Conservation (phyloP, 306 rosid species). For the Styphnolobium japonicum region DNA sequence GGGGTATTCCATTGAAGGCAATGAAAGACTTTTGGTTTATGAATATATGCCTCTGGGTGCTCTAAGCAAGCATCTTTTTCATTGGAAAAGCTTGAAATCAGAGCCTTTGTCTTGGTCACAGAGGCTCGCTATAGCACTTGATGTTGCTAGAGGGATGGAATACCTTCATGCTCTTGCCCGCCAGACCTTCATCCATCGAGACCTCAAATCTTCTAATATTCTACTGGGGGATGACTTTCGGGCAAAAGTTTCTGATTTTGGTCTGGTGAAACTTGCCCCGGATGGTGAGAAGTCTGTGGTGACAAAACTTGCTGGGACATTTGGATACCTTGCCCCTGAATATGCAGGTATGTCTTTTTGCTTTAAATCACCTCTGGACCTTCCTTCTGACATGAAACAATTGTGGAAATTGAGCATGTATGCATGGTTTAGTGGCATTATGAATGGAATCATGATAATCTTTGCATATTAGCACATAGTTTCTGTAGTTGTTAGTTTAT, state of each 20-base stretch:
- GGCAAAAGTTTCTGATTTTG: slow-evolving; percentile 80
- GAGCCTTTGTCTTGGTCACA: slow-evolving; percentile 67
- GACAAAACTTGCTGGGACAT: slow-evolving; percentile 81
- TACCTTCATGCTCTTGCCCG: slow-evolving; percentile 71
- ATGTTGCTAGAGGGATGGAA: slow-evolving; percentile 81
- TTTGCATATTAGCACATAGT: neutral
- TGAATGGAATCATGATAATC: neutral
- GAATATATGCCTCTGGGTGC: slow-evolving; percentile 84
- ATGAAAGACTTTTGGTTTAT: slow-evolving; percentile 70
- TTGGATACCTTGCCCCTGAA: slow-evolving; percentile 93
- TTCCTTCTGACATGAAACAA: neutral
- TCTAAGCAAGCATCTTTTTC: slow-evolving; percentile 75
- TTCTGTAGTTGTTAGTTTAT: neutral
- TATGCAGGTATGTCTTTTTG: slow-evolving; percentile 55
- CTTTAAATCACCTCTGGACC: neutral
- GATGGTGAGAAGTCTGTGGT: slow-evolving; percentile 67
- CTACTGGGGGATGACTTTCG: slow-evolving; percentile 61
- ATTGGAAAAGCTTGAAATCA: slow-evolving; percentile 62
- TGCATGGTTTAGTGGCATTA: slow-evolving; percentile 1
- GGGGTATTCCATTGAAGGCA: slow-evolving; percentile 62
- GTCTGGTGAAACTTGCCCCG: slow-evolving; percentile 87
- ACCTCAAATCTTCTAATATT: slow-evolving; percentile 80
- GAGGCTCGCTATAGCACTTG: slow-evolving; percentile 74
- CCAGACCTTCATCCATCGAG: slow-evolving; percentile 72
- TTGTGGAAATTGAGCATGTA: neutral